phyloP scores from a whole-genome alignment of 2,329 filamentous ascomycete species.

The Neonectria punicea region DNA sequence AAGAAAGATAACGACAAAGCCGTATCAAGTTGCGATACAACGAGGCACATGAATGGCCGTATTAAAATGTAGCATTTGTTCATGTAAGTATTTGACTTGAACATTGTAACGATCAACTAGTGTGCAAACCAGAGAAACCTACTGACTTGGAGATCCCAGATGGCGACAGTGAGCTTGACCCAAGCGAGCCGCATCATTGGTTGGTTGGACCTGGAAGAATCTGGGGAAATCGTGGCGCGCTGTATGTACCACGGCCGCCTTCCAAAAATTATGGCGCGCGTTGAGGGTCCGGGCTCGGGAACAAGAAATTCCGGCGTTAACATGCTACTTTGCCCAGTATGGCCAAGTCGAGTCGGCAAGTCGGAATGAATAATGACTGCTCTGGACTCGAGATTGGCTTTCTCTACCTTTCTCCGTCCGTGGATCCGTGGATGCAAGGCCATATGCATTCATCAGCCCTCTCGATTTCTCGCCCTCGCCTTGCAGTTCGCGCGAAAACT shows the following conservation, averaged over 20 bases:
- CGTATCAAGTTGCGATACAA: background rate
- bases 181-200: constrained; percentile 13
- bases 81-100: background rate
- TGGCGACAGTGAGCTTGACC: background rate
- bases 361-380: constrained; percentile 16
- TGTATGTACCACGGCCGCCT: constrained; percentile 12
- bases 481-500: background rate
- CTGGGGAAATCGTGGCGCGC: constrained; percentile 31
- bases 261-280: constrained; percentile 9
- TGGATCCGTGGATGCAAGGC: constrained; percentile 27
- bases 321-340: constrained; percentile 26
- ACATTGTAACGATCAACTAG: background rate
- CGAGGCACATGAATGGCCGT: background rate
- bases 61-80: too few relatives aligned
- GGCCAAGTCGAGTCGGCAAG: constrained; percentile 24
- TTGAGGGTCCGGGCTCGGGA: constrained; percentile 17
- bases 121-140: background rate
- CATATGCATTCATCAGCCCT: constrained; percentile 26
- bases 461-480: constrained; percentile 11
- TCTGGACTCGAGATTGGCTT: constrained; percentile 27
- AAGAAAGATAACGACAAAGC: background rate
- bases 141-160: background rate
- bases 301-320: constrained; percentile 28
- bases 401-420: constrained; percentile 23
- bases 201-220: constrained; percentile 18